A percentile compares a stretch with the other conserved stretches of the same genome.
These are phyloP conservation scores for Paraphoma sp. DNA, from an alignment of 2,329 filamentous ascomycete species.

Conservation along the genomic window DNA sequence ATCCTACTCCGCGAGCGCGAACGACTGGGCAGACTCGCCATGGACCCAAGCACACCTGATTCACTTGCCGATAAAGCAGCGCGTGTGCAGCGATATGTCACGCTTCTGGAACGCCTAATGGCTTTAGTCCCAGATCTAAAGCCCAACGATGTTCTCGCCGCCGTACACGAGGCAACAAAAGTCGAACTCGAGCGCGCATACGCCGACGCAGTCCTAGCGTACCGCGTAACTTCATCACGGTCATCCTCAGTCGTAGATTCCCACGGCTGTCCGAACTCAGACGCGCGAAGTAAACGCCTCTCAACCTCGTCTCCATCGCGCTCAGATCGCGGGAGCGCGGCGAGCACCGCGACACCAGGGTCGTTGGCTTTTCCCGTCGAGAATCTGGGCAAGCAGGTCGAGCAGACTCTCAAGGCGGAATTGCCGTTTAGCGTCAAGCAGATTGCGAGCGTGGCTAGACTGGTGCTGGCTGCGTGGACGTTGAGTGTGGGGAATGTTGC, in stretches of 20 bases:
- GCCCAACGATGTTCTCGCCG: slow-evolving; percentile 20
- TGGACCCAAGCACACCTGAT: slow-evolving; percentile 19
- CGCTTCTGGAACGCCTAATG: slow-evolving; percentile 40
- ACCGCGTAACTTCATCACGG: neutral
- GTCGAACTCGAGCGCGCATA: slow-evolving; percentile 31
- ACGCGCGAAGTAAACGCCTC: slow-evolving; percentile 9
- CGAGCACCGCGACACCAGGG: neutral
- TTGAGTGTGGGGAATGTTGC: slow-evolving; percentile 32
- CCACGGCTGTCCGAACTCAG: slow-evolving; percentile 1
- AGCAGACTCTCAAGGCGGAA: slow-evolving; percentile 31
- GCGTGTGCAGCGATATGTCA: slow-evolving; percentile 36
- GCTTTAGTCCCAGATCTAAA: slow-evolving; percentile 29
- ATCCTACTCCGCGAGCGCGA: slow-evolving; percentile 37
- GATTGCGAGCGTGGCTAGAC: slow-evolving; percentile 30
- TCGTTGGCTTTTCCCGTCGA: slow-evolving; percentile 5
- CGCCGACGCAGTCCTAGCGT: slow-evolving; percentile 20
- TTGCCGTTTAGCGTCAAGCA: slow-evolving; percentile 33
- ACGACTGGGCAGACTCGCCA: slow-evolving; percentile 31
- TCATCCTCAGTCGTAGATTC: slow-evolving; percentile 4
- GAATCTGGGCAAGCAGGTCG: slow-evolving; percentile 32
- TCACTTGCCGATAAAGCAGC: slow-evolving; percentile 32
- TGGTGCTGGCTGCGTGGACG: slow-evolving; percentile 44
- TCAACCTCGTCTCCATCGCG: slow-evolving; percentile 4
- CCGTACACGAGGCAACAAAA: slow-evolving; percentile 30
- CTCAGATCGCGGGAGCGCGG: slow-evolving; percentile 16